Evolutionary conservation across 345 rosid genomes (phyloP).

Genomic region (Acer campestre): DNA sequence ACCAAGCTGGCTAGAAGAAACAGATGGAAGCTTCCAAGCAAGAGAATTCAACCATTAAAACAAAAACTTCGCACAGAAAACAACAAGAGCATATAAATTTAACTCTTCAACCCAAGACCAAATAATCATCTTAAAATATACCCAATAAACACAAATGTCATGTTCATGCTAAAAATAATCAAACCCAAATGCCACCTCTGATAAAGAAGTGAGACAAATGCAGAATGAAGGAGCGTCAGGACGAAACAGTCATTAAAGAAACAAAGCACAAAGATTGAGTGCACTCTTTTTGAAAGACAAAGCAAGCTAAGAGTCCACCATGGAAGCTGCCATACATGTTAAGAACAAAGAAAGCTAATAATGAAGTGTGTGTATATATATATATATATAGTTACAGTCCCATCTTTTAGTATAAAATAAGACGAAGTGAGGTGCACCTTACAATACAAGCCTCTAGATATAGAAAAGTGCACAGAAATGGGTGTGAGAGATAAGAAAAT

Average conservation of each 20-base stretch:
- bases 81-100: too few relatives aligned
- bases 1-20: too few relatives aligned
- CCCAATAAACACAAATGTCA: too few relatives aligned
- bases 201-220: slow-evolving; percentile 62
- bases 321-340: slow-evolving; percentile 63
- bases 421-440: background rate
- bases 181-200: slow-evolving; percentile 83
- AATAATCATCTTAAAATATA: too few relatives aligned
- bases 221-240: slow-evolving; percentile 78
- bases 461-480: background rate
- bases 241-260: slow-evolving; percentile 94
- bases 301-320: slow-evolving; percentile 89
- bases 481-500: background rate
- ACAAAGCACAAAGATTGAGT: slow-evolving; percentile 91
- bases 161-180: slow-evolving; percentile 57
- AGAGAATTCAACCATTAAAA: too few relatives aligned
- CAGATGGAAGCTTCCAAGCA: too few relatives aligned
- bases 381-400: background rate
- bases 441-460: background rate
- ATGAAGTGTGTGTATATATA: background rate
- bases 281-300: slow-evolving; percentile 86
- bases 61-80: too few relatives aligned
- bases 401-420: too few relatives aligned
- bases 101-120: too few relatives aligned
- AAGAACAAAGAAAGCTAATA: background rate